These are phyloP conservation scores for Trametopsis cervina DNA, from an alignment of 768 basidiomycete genomes.

Conservation along the genomic window DNA sequence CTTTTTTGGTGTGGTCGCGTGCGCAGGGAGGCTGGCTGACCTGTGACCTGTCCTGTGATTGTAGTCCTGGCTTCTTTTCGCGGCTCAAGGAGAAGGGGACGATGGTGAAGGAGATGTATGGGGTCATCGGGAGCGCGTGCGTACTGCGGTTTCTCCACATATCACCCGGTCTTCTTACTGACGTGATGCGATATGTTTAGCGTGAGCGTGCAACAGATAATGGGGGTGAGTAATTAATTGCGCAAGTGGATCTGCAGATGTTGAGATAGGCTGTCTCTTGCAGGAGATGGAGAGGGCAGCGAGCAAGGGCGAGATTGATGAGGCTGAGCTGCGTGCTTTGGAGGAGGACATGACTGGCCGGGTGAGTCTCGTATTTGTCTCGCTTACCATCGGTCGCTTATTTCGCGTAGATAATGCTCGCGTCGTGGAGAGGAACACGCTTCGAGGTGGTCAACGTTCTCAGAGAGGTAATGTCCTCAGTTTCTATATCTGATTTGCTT, in stretches of 20 bases:
- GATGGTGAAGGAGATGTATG: slow-evolving; percentile 94
- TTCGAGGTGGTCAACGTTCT: slow-evolving; percentile 92
- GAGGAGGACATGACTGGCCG: slow-evolving; percentile 94
- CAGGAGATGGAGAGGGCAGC: slow-evolving; percentile 90
- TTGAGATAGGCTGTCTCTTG: no score
- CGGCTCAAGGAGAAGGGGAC: slow-evolving; percentile 91
- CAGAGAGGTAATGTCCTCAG: slow-evolving; percentile 42
- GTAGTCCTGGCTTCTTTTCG: slow-evolving; percentile 84
- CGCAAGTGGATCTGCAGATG: slow-evolving; percentile 13
- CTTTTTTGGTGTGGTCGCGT: no score
- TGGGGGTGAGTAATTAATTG: slow-evolving; percentile 33
- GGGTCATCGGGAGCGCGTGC: slow-evolving; percentile 92
- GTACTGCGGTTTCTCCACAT: slow-evolving; percentile 25
- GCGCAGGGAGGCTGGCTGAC: not conserved
- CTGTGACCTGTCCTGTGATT: slow-evolving; percentile 5
- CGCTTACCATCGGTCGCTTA: not conserved
- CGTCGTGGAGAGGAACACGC: slow-evolving; percentile 95
- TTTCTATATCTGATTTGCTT: not conserved
- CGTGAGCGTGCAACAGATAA: slow-evolving; percentile 69
- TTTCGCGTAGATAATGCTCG: slow-evolving; percentile 69
- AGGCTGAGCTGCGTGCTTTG: slow-evolving; percentile 78
- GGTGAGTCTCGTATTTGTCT: slow-evolving; percentile 30
- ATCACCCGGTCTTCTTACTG: not conserved
- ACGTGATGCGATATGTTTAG: slow-evolving; percentile 24
- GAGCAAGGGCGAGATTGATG: slow-evolving; percentile 79